Conservation (phyloP, 2,329 filamentous ascomycete genomes). For the Aureobasidium zeae region DNA sequence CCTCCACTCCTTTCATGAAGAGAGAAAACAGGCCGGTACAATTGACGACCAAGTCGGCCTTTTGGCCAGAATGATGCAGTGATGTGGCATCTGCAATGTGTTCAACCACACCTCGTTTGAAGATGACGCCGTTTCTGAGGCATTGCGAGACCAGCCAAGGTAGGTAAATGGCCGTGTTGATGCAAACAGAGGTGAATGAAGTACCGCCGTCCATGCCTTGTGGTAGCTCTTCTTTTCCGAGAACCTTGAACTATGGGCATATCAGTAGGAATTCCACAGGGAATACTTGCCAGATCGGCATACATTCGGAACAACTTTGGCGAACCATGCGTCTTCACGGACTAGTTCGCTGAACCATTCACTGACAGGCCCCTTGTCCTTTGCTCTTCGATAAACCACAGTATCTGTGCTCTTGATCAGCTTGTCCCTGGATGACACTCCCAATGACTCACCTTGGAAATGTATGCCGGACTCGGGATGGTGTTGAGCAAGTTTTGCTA, state of each 20-base stretch:
- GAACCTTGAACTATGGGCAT: conserved; percentile 26
- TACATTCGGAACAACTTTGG: conserved; percentile 59
- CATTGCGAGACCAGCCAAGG: conserved; percentile 78
- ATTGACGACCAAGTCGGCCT: conserved; percentile 67
- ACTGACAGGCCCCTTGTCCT: conserved; percentile 49
- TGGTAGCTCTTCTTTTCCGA: conserved; percentile 39
- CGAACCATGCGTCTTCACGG: conserved; percentile 64
- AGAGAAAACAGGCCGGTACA: conserved; percentile 70
- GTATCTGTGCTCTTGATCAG: conserved; percentile 32
- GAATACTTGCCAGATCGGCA: conserved; percentile 19
- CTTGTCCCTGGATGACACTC: not conserved
- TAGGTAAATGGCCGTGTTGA: conserved; percentile 83
- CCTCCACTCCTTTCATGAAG: conserved; percentile 71
- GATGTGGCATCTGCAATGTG: conserved; percentile 63
- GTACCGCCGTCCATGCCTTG: conserved; percentile 61
- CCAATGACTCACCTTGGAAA: conserved; percentile 46
- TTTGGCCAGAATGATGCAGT: conserved; percentile 48
- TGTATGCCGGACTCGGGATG: conserved; percentile 72
- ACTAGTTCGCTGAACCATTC: conserved; percentile 57
- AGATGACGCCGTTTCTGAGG: conserved; percentile 57
- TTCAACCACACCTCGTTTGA: conserved; percentile 37
- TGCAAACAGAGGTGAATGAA: conserved; percentile 75
- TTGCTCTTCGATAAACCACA: conserved; percentile 49
- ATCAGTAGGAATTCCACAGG: not conserved
- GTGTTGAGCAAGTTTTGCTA: conserved; percentile 41